These are phyloP conservation scores for Annulohypoxylon truncatum DNA, from an alignment of 2,329 filamentous ascomycete genomes.

Conservation along the genomic window DNA sequence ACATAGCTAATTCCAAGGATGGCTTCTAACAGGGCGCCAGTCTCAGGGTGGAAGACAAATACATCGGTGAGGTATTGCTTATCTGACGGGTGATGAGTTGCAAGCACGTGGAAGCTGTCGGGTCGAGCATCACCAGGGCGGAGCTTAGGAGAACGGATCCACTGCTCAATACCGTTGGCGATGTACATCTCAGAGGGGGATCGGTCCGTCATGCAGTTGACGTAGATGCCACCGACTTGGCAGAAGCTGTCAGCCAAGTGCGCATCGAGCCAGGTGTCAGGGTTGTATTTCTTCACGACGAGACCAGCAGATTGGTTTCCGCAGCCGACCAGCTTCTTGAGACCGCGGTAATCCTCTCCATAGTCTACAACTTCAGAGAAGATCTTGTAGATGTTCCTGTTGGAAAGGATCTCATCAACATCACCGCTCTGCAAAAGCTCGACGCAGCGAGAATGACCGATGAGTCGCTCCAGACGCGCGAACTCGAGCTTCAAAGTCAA, in stretches of 20 bases:
- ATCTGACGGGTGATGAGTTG: slow-evolving; percentile 43
- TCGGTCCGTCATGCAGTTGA: slow-evolving; percentile 53
- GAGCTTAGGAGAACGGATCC: slow-evolving; percentile 50
- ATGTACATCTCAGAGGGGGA: slow-evolving; percentile 50
- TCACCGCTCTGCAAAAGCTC: slow-evolving; percentile 44
- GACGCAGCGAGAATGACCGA: slow-evolving; percentile 48
- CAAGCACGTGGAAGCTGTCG: slow-evolving; percentile 37
- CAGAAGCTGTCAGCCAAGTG: slow-evolving; percentile 51
- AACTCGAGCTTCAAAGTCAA: slow-evolving; percentile 44
- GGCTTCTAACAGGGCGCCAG: slow-evolving; percentile 48
- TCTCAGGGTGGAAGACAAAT: slow-evolving; percentile 51
- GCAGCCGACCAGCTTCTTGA: slow-evolving; percentile 45
- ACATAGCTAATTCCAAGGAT: slow-evolving; percentile 52
- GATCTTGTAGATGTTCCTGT: slow-evolving; percentile 53
- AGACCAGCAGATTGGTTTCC: slow-evolving; percentile 48
- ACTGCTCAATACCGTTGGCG: slow-evolving; percentile 49
- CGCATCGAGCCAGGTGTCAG: slow-evolving; percentile 46
- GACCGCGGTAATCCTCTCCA: slow-evolving; percentile 47
- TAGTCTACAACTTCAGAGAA: slow-evolving; percentile 54
- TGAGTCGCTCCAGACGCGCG: slow-evolving; percentile 47
- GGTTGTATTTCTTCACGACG: slow-evolving; percentile 41
- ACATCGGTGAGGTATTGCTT: slow-evolving; percentile 50
- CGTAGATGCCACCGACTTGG: slow-evolving; percentile 53
- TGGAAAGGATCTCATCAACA: slow-evolving; percentile 51
- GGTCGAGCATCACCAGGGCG: slow-evolving; percentile 21